These are phyloP conservation scores for Dictyostelium capitatum DNA, from an alignment of 78 protist genomes.

Conservation along the genomic window DNA sequence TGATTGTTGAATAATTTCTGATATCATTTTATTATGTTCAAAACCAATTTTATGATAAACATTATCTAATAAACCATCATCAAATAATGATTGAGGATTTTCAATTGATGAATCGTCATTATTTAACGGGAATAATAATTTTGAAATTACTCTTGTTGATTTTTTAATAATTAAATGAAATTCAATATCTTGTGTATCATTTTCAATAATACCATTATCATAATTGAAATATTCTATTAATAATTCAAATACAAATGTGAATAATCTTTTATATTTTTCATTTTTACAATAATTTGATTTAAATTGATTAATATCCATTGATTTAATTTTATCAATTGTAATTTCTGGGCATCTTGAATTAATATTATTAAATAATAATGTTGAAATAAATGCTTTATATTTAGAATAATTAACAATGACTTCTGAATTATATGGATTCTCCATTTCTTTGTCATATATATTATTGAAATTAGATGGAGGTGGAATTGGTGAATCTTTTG, in stretches of 20 bases:
- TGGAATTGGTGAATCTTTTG: not conserved
- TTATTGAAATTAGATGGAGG: not conserved
- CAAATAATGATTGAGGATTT: not conserved
- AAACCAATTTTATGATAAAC: not conserved
- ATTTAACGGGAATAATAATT: conserved; percentile 9
- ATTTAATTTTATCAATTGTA: not conserved
- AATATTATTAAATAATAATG: not conserved
- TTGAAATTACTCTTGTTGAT: not conserved
- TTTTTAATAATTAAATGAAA: not conserved
- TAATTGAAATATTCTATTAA: no score
- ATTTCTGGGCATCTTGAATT: not conserved
- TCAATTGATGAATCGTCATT: not conserved
- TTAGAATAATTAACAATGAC: not conserved
- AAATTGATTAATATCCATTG: not conserved
- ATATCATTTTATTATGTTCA: not conserved
- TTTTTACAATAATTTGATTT: not conserved
- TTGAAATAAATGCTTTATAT: not conserved
- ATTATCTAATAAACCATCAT: not conserved
- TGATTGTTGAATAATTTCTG: not conserved
- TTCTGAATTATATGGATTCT: not conserved
- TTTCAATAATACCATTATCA: not conserved
- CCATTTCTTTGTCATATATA: not conserved
- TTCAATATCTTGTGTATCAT: not conserved
- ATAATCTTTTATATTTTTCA: not conserved
- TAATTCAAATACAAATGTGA: not conserved